Evolutionary conservation across 2,329 filamentous ascomycete species (phyloP), one percentile per base, ranked within the genome.

Genomic region (Pseudomassariella vexata): DNA sequence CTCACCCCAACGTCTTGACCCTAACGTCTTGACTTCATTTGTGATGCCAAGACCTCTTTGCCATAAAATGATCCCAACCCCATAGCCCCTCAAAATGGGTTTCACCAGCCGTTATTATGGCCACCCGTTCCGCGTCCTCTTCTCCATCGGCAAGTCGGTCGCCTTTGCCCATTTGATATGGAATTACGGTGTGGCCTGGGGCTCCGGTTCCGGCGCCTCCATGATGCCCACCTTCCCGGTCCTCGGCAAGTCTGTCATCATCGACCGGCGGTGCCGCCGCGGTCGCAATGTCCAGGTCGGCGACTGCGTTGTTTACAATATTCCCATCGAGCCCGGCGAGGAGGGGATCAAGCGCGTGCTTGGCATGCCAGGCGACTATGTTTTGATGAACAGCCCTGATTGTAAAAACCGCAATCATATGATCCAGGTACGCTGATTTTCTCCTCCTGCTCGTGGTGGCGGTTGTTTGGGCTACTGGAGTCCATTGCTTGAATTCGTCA

Each of bases 141-240:
- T 70, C 39, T 57, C 63, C 38, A 60, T 65, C 12, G 44, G 66
- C 39, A 68, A 76, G 45, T 60, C 61, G 34, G 48, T 70, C 23
- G 60, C 65, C 31, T 47, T 67, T 25, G 50, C 54, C 17, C 75
- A 79, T 52, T 52, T 77, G n/a, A 51, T 69, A 37, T 58, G 53
- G 50, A 70, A 76, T 25, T 80, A 92, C 59, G 63, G 76, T 47
- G 75, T 77, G 60, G 68, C 68, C 41, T 49, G 81, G 42, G 70
- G 71, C 14, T 58, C 66, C 4, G 78, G 79, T 11, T 66, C 67
- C 17, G 90, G 90, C 2, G 78, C 87, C 4, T 90, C 84, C 12
- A 96, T 96, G 92, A 73, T 92, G 30, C 90, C 90, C 6, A 95
- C 87, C 0, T 79, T 95, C 39, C 66, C 70, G 16, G 66, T 79